Percentiles rank a stretch among this genome's conserved stretches.
These are phyloP conservation scores for Aspergillus tubingensis DNA, from an alignment of 2,329 filamentous ascomycete genomes.

Conservation along the genomic window DNA sequence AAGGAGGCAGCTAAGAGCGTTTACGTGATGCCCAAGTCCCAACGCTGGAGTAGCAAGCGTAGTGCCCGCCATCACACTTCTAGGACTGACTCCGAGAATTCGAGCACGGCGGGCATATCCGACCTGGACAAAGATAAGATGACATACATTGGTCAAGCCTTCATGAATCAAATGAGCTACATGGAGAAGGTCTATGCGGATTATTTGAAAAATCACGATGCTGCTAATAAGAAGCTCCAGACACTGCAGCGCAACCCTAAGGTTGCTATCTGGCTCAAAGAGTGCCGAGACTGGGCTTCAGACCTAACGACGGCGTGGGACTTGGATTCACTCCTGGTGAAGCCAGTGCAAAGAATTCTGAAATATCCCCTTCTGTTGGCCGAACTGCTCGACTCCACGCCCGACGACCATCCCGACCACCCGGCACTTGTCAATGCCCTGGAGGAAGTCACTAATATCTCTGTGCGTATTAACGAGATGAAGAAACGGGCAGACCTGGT, in stretches of 20 bases:
- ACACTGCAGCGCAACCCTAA: conserved; percentile 56
- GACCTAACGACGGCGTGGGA: conserved; percentile 95
- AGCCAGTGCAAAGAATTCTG: conserved; percentile 90
- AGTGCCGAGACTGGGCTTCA: conserved; percentile 88
- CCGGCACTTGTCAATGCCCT: conserved; percentile 69
- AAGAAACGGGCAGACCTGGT: conserved; percentile 95
- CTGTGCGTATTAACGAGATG: conserved; percentile 79
- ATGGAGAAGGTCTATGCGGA: conserved; percentile 68
- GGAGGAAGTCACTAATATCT: conserved; percentile 65
- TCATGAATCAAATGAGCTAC: conserved; percentile 55
- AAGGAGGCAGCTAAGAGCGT: conserved; percentile 78
- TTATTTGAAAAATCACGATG: conserved; percentile 66
- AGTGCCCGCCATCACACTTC: conserved; percentile 42
- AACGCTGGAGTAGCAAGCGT: conserved; percentile 56
- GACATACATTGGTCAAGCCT: conserved; percentile 62
- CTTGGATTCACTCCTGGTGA: conserved; percentile 92
- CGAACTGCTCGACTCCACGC: conserved; percentile 76
- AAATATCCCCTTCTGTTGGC: conserved; percentile 89
- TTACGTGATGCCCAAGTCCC: conserved; percentile 66
- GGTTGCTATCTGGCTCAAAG: conserved; percentile 78
- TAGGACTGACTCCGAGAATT: conserved; percentile 31
- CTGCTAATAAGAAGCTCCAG: conserved; percentile 63
- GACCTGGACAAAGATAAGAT: conserved; percentile 59
- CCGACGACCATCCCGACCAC: conserved; percentile 80
- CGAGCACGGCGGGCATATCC: conserved; percentile 34